Base-by-base conservation (phyloP, 2,329 filamentous ascomycete genomes). In the Ciborinia camelliae region DNA sequence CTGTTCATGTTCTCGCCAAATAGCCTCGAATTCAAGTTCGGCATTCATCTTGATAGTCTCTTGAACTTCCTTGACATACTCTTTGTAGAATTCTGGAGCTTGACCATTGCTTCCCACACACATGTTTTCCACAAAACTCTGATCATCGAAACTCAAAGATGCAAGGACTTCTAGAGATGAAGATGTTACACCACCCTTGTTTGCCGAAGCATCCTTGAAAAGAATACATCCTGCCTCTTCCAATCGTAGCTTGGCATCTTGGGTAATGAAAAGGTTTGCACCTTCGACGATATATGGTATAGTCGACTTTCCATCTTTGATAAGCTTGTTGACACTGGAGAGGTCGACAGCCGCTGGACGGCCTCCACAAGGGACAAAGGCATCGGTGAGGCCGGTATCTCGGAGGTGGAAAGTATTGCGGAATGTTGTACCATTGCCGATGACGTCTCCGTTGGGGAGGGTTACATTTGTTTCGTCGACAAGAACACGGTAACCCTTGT, bases 201-300 rank as follows among this genome's bases (percentile, higher is more conserved):
- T 99, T 64, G 94, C 93, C 45, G 92, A 97, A 6, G 95, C 95
- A 77, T 99, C 95, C 81, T 99, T 99, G 88, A 92, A 97, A 48
- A 99, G 79, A 72, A 98, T 87, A 75, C 92, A 96, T 66, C 95
- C 95, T n/a, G 94, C 93, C 72, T 92, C 89, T 80, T 99, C 95
- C 18, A 99, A 86, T 30, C 92, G 90, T 63, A 98, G 84, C 81
- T 98, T 98, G 72, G 94, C 94, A 73, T 99, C 95, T 78, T 99
- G 95, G 0, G 95, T 97, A 79, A 99, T 96, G 85, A 99, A 99
- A 63, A 99, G 83, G 77, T 98, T 99, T 78, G 95, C 95, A 62
- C 95, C 95, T 79, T 99, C 95, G 52, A 99, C 94, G 62, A 99
- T 95, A 80, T 96, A 99, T 0, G 94, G 93, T 67, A 99, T 90